Evolutionary conservation across 2,329 filamentous ascomycete genomes (phyloP).

Genomic region (Talaromyces verruculosus): DNA sequence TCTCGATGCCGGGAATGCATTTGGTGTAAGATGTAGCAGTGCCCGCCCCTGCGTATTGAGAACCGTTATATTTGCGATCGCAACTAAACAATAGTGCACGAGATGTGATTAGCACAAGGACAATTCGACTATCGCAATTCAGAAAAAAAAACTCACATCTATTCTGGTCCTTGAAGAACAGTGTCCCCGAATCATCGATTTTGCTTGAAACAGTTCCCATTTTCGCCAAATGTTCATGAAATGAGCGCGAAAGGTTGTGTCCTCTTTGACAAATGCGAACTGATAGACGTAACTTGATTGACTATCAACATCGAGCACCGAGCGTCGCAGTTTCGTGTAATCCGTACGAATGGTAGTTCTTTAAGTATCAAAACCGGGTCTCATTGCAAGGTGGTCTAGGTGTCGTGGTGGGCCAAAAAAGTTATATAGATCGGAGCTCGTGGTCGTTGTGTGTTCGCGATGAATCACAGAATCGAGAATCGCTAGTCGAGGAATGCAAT

Average conservation of each 20-base stretch:
- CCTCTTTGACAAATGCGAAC: background rate
- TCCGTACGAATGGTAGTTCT: constrained; percentile 18
- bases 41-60: constrained; percentile 76
- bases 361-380: background rate
- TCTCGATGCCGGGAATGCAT: constrained; percentile 80
- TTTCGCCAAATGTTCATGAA: constrained; percentile 31
- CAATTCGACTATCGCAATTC: background rate
- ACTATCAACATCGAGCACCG: background rate
- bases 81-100: constrained; percentile 58
- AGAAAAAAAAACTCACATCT: constrained; percentile 66
- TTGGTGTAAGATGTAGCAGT: constrained; percentile 76
- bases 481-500: background rate
- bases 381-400: background rate
- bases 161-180: constrained; percentile 89
- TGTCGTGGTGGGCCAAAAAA: background rate
- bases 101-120: background rate
- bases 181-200: constrained; percentile 72
- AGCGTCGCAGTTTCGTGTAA: background rate
- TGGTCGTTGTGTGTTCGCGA: background rate
- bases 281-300: background rate
- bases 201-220: constrained; percentile 95
- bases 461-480: background rate
- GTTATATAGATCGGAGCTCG: background rate
- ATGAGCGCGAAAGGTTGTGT: background rate
- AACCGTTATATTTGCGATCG: constrained; percentile 78